A percentile compares a stretch with the other conserved stretches of the same genome.
phyloP scores from a whole-genome alignment of 768 basidiomycete species.

The Lentinula guzmanii region DNA sequence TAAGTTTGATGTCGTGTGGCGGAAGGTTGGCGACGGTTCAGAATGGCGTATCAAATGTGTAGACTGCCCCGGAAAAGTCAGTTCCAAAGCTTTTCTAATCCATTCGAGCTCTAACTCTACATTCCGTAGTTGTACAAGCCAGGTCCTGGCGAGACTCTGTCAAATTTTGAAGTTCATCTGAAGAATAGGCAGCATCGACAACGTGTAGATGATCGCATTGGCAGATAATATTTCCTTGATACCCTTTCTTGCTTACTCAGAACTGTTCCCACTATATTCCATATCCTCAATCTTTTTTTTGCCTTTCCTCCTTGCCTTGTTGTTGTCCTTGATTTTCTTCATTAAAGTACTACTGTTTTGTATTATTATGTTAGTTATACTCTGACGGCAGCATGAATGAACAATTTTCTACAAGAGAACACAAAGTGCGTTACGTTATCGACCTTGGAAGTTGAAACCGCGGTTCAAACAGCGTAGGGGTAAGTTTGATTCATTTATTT shows the following conservation, averaged over 20 bases:
- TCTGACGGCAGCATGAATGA: background rate
- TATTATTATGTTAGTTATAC: background rate
- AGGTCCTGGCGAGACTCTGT: slow-evolving; percentile 79
- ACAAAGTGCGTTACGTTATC: background rate
- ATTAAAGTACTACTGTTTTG: background rate
- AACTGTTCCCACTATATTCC: background rate
- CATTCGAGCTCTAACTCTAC: background rate
- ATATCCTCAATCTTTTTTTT: background rate
- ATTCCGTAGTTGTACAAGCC: slow-evolving; percentile 73
- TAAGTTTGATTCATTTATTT: background rate
- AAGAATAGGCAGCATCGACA: slow-evolving; percentile 78
- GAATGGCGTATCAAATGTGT: slow-evolving; percentile 92
- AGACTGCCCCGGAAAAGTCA: slow-evolving; percentile 91
- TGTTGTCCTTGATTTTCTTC: background rate
- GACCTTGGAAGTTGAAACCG: background rate
- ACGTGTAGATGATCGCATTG: slow-evolving; percentile 59
- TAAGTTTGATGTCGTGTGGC: slow-evolving; percentile 70
- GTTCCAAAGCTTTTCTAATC: slow-evolving; percentile 11
- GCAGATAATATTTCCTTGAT: slow-evolving; percentile 6
- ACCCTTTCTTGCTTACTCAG: slow-evolving; percentile 18
- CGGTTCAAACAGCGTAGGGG: slow-evolving; percentile 9
- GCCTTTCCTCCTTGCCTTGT: background rate
- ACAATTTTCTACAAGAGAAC: background rate
- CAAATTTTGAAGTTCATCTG: slow-evolving; percentile 91
- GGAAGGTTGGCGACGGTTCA: slow-evolving; percentile 48